Evolutionary conservation across 805 yeast genomes (phyloP), one percentile per base, ranked within the genome.

Genomic region (Candida michaelii): DNA sequence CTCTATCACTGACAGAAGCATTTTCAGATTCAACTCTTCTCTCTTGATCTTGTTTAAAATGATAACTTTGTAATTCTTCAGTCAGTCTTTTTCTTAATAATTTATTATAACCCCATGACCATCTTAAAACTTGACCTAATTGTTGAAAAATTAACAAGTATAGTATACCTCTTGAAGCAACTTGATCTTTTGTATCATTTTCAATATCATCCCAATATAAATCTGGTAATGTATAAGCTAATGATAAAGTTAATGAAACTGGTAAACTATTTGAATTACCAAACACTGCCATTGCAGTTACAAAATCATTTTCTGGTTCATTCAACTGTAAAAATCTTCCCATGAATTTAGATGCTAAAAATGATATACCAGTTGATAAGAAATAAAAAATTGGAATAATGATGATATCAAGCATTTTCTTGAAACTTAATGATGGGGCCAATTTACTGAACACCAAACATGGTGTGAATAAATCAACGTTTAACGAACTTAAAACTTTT

Each of bases 231-330:
- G 91, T 82, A 57, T 82, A 83, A 1, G 90, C 82, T 49, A 85
- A 69, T 1, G 95, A 83, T 43, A 93, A 69, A 1, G 93, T 85
- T 50, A 93, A 73, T 0, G 97, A 89, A 1, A 91, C 98, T 0
- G 99, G 98, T 43, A 91, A 75, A 9, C 96, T 86, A 69, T 91
- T 91, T 33, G 96, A 88, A 65, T 91, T 93, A 40, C 97, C 98
- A 65, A 91, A 91, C 5, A 90, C 96, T 2, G 93, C 89, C 95
- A 93, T 93, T 2, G 97, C 98, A 16, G 95, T 85, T 38, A 93
- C 97, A 55, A 88, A 91, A 65, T 91, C 90, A 3, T 87, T 59
- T 64, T 93, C 97, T 11, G 86, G 79, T 37, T 69, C 77, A 53
- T 85, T 85, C 53, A 93, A 67, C 6, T 64, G 55, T 48, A 89